Conservation (phyloP, 768 basidiomycete species). For the Naganishia onofrii region DNA sequence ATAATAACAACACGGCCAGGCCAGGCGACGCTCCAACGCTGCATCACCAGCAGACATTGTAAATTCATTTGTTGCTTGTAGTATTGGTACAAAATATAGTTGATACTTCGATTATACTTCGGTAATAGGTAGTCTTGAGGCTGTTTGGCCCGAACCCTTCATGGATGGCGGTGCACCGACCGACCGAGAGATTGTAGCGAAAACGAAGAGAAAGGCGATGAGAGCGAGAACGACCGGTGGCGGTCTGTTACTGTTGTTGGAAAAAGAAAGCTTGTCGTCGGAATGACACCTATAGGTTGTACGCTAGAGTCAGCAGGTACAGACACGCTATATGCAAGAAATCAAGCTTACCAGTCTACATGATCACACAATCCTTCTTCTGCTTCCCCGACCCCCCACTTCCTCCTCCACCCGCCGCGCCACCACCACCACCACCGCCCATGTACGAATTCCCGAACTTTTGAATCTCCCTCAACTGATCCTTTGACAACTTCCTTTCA, state of each 20-base stretch:
- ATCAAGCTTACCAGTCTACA: slow-evolving; percentile 22
- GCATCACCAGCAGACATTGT: too few species aligned
- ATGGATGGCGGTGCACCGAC: too few species aligned
- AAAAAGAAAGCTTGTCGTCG: too few species aligned
- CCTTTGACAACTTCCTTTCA: slow-evolving; percentile 32
- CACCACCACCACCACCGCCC: slow-evolving; percentile 23
- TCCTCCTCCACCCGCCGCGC: not conserved
- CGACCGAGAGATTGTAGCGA: not conserved
- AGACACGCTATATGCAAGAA: not conserved
- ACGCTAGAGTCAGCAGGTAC: not conserved
- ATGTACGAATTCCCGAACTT: slow-evolving; percentile 35
- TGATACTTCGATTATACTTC: too few species aligned
- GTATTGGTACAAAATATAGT: too few species aligned
- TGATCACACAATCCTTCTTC: slow-evolving; percentile 37
- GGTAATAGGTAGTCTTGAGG: too few species aligned
- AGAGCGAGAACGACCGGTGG: not conserved
- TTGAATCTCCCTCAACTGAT: slow-evolving; percentile 35
- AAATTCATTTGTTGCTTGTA: too few species aligned
- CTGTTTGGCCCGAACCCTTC: too few species aligned
- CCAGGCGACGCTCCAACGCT: too few species aligned
- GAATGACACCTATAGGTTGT: too few species aligned
- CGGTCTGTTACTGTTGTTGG: not conserved
- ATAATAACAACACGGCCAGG: too few species aligned
- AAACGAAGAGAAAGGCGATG: not conserved
- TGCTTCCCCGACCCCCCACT: slow-evolving; percentile 5